Base-by-base conservation (phyloP, 1,284 basidiomycete species). In the Malassezia dermatis region DNA sequence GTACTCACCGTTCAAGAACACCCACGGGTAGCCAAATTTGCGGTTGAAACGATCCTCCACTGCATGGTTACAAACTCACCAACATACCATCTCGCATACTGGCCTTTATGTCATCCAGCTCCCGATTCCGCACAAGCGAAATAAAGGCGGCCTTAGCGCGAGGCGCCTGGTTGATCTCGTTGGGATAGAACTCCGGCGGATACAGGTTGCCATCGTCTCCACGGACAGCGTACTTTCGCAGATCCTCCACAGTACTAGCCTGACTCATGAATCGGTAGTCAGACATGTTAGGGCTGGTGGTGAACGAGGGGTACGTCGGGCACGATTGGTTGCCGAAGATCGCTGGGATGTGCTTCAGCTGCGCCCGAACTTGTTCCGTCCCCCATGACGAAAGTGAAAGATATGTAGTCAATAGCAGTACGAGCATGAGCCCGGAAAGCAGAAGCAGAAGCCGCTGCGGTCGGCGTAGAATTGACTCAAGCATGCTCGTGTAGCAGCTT, bases 1-100 rank as follows among this genome's bases (percentile, higher is more conserved):
- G 26, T 27, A 58, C 55, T 21, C 47, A 39, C 76, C 67, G 61
- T 77, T 77, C 26, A 78, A 59, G 56, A 78, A 77, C 56, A 76
- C 65, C 63, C 73, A 77, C 8, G 75, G 73, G 44, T 77, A 77
- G 45, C 70, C 64, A 47, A 66, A 72, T 34, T 67, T 67, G 23
- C 61, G 56, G 56, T 75, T 75, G 62, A 75, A 76, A 11, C 70
- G 65, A 43, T 61, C 56, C 59, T 65, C 59, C 37, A 63, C 58
- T 10, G 24, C 17, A 23, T 43, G 49, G n/a, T 21, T 10, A 39
- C 0, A n/a, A 8, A n/a, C 2, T 19, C n/a, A 13, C 1, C 1
- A 11, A 58, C 58, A 17, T 46, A 57, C 58, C 45, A 47, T 61
- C 55, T 3, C 60, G 49, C 45, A 76, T 67, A 10, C 61, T 64